Conservation (phyloP, 805 yeast species). For the Candida morakotiae region DNA sequence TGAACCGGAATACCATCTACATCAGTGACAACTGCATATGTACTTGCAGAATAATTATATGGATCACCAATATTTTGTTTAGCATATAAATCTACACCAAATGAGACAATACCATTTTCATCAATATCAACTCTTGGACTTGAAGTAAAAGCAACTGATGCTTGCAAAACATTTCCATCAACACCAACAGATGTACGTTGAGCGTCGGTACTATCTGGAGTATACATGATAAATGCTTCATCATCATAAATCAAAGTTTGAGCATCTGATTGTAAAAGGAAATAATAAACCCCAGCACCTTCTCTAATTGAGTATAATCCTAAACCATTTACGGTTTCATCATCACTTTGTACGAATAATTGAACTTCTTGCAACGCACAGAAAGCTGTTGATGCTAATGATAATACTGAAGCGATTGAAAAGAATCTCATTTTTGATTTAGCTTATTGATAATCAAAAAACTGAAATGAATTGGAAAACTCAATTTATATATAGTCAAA, state of each 20-base stretch:
- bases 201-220: constrained; percentile 1
- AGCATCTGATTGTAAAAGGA: constrained; percentile 24
- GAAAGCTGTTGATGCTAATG: constrained; percentile 9
- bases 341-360: constrained; percentile 21
- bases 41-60: constrained; percentile 17
- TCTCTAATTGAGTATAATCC: constrained; percentile 32
- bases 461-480: no score
- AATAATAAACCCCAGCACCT: constrained; percentile 44
- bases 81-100: constrained; percentile 18
- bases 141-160: constrained; percentile 9
- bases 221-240: constrained; percentile 3
- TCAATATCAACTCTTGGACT: constrained; percentile 9
- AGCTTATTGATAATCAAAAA: no score
- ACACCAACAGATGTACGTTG: constrained; percentile 4
- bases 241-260: constrained; percentile 20
- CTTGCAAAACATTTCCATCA: constrained; percentile 9
- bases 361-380: constrained; percentile 11
- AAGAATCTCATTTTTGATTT: constrained; percentile 4
- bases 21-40: constrained; percentile 14
- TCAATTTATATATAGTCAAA: not conserved
- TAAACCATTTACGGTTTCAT: constrained; percentile 22
- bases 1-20: constrained; percentile 6
- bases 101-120: constrained; percentile 7
- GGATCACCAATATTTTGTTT: constrained; percentile 26
- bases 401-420: constrained; percentile 6